A percentile compares a stretch with the other conserved stretches of the same genome.
Conservation (phyloP, 768 basidiomycete species). For the Pisolithus microcarpus region DNA sequence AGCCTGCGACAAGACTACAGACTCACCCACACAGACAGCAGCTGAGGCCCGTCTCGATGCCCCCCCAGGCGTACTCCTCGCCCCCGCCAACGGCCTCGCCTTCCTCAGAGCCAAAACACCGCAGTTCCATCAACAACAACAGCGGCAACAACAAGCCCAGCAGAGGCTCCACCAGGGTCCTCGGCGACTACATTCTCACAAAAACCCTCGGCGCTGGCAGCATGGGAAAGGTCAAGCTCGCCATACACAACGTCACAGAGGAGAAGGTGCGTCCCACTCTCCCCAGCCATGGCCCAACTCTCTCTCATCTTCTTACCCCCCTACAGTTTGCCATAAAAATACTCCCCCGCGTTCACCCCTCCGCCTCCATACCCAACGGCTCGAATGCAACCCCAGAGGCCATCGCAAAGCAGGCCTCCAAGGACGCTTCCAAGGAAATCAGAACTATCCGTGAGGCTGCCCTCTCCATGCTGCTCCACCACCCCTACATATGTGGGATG, state of each 20-base stretch:
- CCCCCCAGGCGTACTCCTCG: slow-evolving; percentile 49
- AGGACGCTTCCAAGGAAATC: slow-evolving; percentile 96
- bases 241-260: slow-evolving; percentile 77
- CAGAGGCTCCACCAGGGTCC: slow-evolving; percentile 41
- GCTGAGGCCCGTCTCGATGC: slow-evolving; percentile 57
- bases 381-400: slow-evolving; percentile 44
- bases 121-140: slow-evolving; percentile 24
- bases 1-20: slow-evolving; percentile 9
- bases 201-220: slow-evolving; percentile 97
- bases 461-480: slow-evolving; percentile 90
- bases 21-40: slow-evolving; percentile 36
- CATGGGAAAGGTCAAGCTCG: slow-evolving; percentile 99
- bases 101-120: slow-evolving; percentile 23
- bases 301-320: neutral
- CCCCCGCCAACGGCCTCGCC: slow-evolving; percentile 15
- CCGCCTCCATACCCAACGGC: slow-evolving; percentile 43
- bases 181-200: slow-evolving; percentile 93
- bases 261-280: slow-evolving; percentile 68
- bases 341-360: slow-evolving; percentile 76
- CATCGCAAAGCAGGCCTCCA: slow-evolving; percentile 67
- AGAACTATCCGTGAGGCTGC: slow-evolving; percentile 94
- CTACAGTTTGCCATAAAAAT: slow-evolving; percentile 96
- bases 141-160: slow-evolving; percentile 11
- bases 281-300: slow-evolving; percentile 3
- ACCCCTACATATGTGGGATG: slow-evolving; percentile 99